Percentiles rank a stretch among this genome's conserved stretches.
Conservation (phyloP, 2,329 filamentous ascomycete species). For the Fusarium chuoi region DNA sequence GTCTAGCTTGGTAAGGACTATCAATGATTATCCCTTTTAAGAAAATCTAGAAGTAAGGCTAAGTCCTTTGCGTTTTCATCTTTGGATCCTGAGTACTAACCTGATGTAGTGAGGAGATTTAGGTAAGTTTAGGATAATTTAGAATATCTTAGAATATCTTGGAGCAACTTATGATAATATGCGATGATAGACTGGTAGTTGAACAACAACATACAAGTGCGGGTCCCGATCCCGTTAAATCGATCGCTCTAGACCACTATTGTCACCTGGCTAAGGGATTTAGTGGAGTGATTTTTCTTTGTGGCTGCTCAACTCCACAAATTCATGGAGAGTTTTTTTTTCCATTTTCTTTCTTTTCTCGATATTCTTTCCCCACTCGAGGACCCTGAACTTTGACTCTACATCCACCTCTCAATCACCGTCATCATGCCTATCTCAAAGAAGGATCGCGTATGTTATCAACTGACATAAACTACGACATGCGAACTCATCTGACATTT, state of each 20-base stretch:
- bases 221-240: background rate
- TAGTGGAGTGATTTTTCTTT: background rate
- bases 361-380: background rate
- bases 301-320: background rate
- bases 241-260: constrained; percentile 5
- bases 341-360: constrained; percentile 7
- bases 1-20: too few relatives aligned
- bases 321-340: constrained; percentile 33
- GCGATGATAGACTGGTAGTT: background rate
- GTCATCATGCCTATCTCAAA: constrained; percentile 46
- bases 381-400: constrained; percentile 10
- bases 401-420: background rate
- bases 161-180: background rate
- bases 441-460: constrained; percentile 38
- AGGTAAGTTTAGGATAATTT: too few relatives aligned
- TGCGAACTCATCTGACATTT: background rate
- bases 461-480: accelerated
- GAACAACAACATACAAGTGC: background rate
- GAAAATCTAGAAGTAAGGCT: background rate
- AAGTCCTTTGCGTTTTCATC: background rate
- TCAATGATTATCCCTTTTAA: background rate
- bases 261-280: constrained; percentile 6
- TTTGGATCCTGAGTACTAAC: too few relatives aligned
- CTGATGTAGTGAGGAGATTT: background rate
- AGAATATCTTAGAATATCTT: too few relatives aligned